Evolutionary conservation across 257 asterid genomes (phyloP), one percentile per base, ranked within the genome.

Genomic region (Solanum lignicaule): DNA sequence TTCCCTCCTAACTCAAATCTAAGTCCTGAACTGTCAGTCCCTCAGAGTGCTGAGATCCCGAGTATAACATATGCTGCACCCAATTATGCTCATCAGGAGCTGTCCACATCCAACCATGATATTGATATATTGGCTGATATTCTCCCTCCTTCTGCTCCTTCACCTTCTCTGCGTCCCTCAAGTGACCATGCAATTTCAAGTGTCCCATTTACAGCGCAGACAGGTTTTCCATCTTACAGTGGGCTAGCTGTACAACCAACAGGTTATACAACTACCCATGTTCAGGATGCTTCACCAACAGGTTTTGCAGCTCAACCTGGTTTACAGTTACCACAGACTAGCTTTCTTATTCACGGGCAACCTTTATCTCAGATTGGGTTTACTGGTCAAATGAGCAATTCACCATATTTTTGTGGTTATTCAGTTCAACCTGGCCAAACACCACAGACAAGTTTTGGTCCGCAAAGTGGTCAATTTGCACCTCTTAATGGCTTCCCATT

Each of bases 121-220:
- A 58, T 94, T 88, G 99, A 97, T 90, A 94, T 97, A 89, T 93
- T 97, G 91, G 99, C 98, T 3, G 98, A 95, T 90, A 96, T 97
- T 90, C 98, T 97, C 82, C 99, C 98, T 18, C 96, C 95, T 21
- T 90, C 98, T 65, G 94, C 90, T 86, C 90, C 93, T 72, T 91
- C 92, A 33, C 88, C 90, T 66, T 83, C 83, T 86, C 91, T 88
- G 52, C 89, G 89, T 92, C 89, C 85, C 65, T 43, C 66, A 18
- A 27, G n/a, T 79, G 39, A 43, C 27, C 66, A 43, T 27, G 18
- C 89, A 21, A 90, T 79, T 87, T 89, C 91, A 88, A 89, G 90
- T 55, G 60, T 39, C 88, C 93, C 90, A 90, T 74, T 92, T 69
- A 62, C 79, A 75, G 48, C 93, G 43, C 87, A 81, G 41, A 15